phyloP scores from a whole-genome alignment of 352 stramenopile genomes.

The Elongisporangium prolatum region DNA sequence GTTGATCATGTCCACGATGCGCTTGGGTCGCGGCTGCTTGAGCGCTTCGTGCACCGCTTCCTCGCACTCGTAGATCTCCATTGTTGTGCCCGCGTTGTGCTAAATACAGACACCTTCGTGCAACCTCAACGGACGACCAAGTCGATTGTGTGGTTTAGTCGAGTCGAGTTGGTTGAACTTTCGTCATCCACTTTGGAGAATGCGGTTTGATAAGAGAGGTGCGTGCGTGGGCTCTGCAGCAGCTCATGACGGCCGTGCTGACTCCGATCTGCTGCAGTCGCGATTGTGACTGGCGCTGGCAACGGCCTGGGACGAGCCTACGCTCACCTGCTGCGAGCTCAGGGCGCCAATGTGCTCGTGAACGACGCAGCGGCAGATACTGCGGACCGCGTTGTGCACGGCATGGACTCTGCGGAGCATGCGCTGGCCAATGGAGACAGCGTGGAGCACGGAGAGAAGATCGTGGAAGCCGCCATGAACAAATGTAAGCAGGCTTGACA shows the following conservation, averaged over 20 bases:
- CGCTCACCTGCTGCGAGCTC: slow-evolving; percentile 59
- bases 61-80: slow-evolving; percentile 79
- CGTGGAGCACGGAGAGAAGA: slow-evolving; percentile 60
- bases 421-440: slow-evolving; percentile 75
- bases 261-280: slow-evolving; percentile 29
- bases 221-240: slow-evolving; percentile 8
- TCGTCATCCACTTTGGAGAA: slow-evolving; percentile 10
- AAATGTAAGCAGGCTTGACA: slow-evolving; percentile 42
- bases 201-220: slow-evolving; percentile 58
- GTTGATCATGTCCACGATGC: slow-evolving; percentile 77
- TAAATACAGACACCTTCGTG: background rate
- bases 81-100: slow-evolving; percentile 10
- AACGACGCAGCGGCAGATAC: slow-evolving; percentile 68
- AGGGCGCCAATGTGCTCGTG: slow-evolving; percentile 75
- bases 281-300: slow-evolving; percentile 82
- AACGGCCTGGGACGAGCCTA: slow-evolving; percentile 84
- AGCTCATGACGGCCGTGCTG: background rate
- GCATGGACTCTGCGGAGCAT: slow-evolving; percentile 39
- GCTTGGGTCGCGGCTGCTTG: slow-evolving; percentile 55
- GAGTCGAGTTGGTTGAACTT: background rate
- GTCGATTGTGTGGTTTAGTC: background rate
- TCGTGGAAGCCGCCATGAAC: slow-evolving; percentile 80
- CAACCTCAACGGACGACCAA: background rate
- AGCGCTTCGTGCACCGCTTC: slow-evolving; percentile 73
- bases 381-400: slow-evolving; percentile 53